Conservation (phyloP, 257 asterid species). For the Solanum virginianum region DNA sequence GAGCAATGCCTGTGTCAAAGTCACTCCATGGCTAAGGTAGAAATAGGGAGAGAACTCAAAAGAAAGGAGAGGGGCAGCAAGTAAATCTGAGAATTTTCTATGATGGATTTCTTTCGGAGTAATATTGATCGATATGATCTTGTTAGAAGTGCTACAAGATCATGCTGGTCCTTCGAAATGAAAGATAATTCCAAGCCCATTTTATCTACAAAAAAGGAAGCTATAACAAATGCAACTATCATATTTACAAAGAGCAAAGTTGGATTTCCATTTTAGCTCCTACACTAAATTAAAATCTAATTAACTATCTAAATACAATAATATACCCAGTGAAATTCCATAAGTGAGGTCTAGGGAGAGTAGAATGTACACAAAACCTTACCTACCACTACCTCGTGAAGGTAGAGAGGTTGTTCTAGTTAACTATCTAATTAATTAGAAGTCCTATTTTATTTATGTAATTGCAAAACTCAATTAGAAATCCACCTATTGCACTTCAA, state of each 20-base stretch:
- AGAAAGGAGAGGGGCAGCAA: background rate
- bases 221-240: background rate
- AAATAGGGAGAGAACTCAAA: background rate
- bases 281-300: background rate
- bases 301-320: background rate
- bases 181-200: background rate
- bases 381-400: background rate
- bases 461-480: background rate
- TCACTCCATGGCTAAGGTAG: background rate
- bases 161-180: background rate
- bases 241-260: background rate
- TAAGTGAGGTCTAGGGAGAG: background rate
- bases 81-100: background rate
- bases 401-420: background rate
- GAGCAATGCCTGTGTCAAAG: background rate
- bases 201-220: background rate
- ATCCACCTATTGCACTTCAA: background rate
- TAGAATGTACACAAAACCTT: background rate
- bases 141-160: background rate
- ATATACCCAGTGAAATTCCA: background rate
- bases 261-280: background rate
- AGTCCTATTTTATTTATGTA: background rate
- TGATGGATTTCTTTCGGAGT: background rate
- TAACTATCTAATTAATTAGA: background rate
- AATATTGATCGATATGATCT: background rate